These are phyloP conservation scores for Tricholoma sp. DNA, from an alignment of 768 basidiomycete genomes.

Conservation along the genomic window DNA sequence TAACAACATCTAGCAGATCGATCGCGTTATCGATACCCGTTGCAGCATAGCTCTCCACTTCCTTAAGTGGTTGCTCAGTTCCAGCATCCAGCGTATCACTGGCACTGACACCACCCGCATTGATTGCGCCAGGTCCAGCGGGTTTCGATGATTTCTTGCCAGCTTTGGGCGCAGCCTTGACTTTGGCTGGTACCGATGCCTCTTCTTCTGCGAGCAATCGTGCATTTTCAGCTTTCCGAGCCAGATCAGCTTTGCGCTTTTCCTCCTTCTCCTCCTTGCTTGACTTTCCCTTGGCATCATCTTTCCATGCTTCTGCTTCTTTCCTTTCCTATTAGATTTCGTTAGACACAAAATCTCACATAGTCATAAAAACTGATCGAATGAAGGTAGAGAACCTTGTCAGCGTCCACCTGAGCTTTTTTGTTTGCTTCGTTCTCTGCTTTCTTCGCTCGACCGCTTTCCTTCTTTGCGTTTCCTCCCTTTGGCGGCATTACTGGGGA, in stretches of 20 bases:
- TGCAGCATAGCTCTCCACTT: constrained; percentile 69
- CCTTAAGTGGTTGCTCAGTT: constrained; percentile 19
- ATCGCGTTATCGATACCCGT: constrained; percentile 90
- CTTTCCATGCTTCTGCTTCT: constrained; percentile 65
- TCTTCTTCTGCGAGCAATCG: constrained; percentile 89
- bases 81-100: constrained; percentile 43
- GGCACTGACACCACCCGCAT: constrained; percentile 75
- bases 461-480: constrained; percentile 89
- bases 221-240: constrained; percentile 83
- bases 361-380: not conserved
- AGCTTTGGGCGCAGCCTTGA: constrained; percentile 61
- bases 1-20: constrained; percentile 85
- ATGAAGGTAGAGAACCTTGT: constrained; percentile 43
- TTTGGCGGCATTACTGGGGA: constrained; percentile 68
- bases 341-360: not conserved
- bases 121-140: constrained; percentile 81
- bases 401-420: constrained; percentile 52
- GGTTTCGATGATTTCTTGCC: constrained; percentile 56
- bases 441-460: constrained; percentile 85
- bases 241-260: constrained; percentile 75
- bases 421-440: constrained; percentile 88
- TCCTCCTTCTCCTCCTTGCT: constrained; percentile 71
- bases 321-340: constrained; percentile 52
- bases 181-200: constrained; percentile 49
- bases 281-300: constrained; percentile 58